phyloP scores from a whole-genome alignment of 805 yeast species.

The Candida silvicultrix region DNA sequence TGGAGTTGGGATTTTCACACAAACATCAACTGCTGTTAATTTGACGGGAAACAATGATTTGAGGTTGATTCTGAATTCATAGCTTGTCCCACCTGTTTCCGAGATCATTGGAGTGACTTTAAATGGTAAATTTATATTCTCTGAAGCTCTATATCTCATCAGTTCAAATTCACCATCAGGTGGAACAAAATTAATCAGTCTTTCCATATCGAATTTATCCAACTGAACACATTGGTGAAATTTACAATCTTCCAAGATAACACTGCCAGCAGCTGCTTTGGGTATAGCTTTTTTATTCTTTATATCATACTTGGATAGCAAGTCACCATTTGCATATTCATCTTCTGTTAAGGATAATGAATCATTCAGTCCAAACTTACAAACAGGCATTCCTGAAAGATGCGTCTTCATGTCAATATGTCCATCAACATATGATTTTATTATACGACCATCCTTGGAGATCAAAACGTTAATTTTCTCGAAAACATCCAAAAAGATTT shows the following conservation, averaged over 20 bases:
- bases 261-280: constrained; percentile 41
- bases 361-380: constrained; percentile 75
- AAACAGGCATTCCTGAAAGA: constrained; percentile 76
- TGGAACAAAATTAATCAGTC: constrained; percentile 68
- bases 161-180: constrained; percentile 87
- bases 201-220: constrained; percentile 56
- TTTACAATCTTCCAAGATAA: constrained; percentile 66
- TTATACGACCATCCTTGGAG: constrained; percentile 54
- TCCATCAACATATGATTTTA: constrained; percentile 75
- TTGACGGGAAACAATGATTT: constrained; percentile 56
- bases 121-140: constrained; percentile 66
- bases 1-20: constrained; percentile 65
- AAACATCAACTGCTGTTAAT: constrained; percentile 56
- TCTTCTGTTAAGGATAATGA: constrained; percentile 24
- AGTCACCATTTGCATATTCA: constrained; percentile 15
- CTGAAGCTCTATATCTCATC: constrained; percentile 61
- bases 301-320: constrained; percentile 21
- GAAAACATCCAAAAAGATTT: constrained; percentile 66
- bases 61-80: constrained; percentile 55
- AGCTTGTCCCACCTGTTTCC: constrained; percentile 33
- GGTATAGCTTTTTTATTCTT: constrained; percentile 27
- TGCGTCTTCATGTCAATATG: constrained; percentile 63
- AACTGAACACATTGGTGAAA: constrained; percentile 85
- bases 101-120: constrained; percentile 50
- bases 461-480: constrained; percentile 72